Percentiles rank a stretch among this genome's conserved stretches.
phyloP scores from a whole-genome alignment of 352 stramenopile species.

The Globisporangium lucens region DNA sequence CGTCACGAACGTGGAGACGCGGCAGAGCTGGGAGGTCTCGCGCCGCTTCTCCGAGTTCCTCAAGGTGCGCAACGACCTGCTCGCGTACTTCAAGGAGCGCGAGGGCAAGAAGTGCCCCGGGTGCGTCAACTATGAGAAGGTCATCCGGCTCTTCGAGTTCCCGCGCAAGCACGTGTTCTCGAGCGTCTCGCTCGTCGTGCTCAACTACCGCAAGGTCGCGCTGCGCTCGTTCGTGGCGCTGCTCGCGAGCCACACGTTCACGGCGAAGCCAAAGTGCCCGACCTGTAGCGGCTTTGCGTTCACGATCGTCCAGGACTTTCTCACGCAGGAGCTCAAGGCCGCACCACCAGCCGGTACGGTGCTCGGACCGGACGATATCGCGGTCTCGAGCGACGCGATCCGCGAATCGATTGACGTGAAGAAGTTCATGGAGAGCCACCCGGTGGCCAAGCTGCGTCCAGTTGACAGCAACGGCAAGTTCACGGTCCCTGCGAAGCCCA shows the following conservation, averaged over 20 bases:
- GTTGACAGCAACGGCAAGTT: constrained; percentile 75
- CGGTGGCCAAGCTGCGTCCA: constrained; percentile 35
- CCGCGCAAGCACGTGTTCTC: constrained; percentile 82
- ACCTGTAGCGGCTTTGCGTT: constrained; percentile 75
- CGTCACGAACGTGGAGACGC: constrained; percentile 62
- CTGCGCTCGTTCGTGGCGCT: constrained; percentile 68
- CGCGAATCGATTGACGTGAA: constrained; percentile 76
- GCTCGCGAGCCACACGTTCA: constrained; percentile 81
- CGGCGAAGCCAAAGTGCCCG: constrained; percentile 71
- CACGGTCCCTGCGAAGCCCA: constrained; percentile 19
- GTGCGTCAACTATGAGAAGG: constrained; percentile 82
- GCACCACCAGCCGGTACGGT: background rate
- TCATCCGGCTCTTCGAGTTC: constrained; percentile 80
- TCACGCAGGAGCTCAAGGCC: constrained; percentile 40
- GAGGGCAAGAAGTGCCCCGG: constrained; percentile 68
- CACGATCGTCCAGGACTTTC: constrained; percentile 73
- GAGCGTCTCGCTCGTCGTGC: constrained; percentile 65
- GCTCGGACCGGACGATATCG: constrained; percentile 9
- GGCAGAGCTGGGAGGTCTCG: constrained; percentile 64
- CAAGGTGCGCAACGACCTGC: constrained; percentile 60
- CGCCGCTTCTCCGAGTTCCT: constrained; percentile 85
- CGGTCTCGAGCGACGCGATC: constrained; percentile 31
- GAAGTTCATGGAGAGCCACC: constrained; percentile 56
- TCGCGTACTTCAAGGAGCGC: constrained; percentile 54
- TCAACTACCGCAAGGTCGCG: constrained; percentile 81